Conservation (phyloP, 768 basidiomycete species). For the Cantharellus anzutake region DNA sequence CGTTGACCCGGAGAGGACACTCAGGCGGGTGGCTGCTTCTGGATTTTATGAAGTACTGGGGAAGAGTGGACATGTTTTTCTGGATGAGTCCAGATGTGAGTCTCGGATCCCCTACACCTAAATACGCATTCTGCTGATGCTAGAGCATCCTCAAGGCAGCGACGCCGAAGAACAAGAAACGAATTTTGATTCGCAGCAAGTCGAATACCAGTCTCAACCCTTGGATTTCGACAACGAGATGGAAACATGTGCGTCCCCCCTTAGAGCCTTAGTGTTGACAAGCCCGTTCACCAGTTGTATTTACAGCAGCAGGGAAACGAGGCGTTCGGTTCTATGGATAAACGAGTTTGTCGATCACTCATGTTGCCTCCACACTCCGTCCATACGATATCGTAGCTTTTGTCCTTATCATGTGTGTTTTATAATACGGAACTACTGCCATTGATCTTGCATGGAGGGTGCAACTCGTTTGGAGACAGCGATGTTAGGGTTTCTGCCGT, state of each 20-base stretch:
- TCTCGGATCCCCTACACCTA: background rate
- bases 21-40: background rate
- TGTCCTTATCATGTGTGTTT: too few species aligned
- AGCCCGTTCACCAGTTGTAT: background rate
- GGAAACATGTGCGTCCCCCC: background rate
- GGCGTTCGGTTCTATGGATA: too few species aligned
- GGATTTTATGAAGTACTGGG: background rate
- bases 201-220: background rate
- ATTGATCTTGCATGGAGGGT: too few species aligned
- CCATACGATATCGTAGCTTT: too few species aligned
- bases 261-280: background rate
- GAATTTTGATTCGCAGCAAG: background rate
- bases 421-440: too few species aligned
- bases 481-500: too few species aligned
- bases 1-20: background rate
- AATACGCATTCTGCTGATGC: background rate
- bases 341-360: too few species aligned
- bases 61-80: too few species aligned
- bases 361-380: too few species aligned
- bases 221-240: background rate
- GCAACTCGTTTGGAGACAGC: too few species aligned
- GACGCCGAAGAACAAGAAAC: background rate
- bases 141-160: background rate
- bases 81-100: too few species aligned
- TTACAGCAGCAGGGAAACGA: too few species aligned